Base-by-base conservation (phyloP, 1,284 basidiomycete species). In the Ustilago lituana region DNA sequence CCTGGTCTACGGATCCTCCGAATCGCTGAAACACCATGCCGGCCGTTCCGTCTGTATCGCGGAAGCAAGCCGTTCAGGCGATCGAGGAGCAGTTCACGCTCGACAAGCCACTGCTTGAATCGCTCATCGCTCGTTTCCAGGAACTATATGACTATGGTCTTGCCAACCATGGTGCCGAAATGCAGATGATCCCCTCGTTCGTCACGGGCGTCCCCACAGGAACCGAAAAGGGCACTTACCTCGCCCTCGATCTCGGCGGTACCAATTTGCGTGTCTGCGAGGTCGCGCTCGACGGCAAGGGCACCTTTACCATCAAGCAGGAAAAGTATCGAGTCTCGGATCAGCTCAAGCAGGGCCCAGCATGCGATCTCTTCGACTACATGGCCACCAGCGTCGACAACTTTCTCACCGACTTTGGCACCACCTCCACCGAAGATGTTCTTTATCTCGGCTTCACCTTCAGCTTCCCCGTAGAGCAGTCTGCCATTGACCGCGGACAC, bases 311-410 rank as follows among this genome's bases (percentile, higher is more conserved):
- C 35, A 87, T 98, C 62, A 89, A 90, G 76, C 78, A 80, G 62
- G 67, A 78, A 48, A 80, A 80, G 56, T 78, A 77, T 73, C 73
- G 72, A 40, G 76, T 80, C 17, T 77, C 77, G 20, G 75, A 80
- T 40, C 54, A 51, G 51, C 76, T 78, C 57, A 78, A 80, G 67
- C 66, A 51, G n/a, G 78, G 78, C 1, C 75, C 74, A 11, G 63
- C 49, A 5, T 36, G 41, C 17, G 60, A 74, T 50, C 67, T 80
- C 11, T 78, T 80, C 37, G 73, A 96, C 84, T 98, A 96, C 84
- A 91, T 98, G 73, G 96, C 96, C 26, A 91, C 93, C 74, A 94
- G 92, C 7, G 94, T 98, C 27, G 93, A 95, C 80, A 89, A 90
- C 10, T 98, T 98, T 85, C 85, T 98, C 58, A 94, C 89, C n/a